Evolutionary conservation across 164 flowering plant genomes (phyloP).

Genomic region (Kingdonia uniflora): DNA sequence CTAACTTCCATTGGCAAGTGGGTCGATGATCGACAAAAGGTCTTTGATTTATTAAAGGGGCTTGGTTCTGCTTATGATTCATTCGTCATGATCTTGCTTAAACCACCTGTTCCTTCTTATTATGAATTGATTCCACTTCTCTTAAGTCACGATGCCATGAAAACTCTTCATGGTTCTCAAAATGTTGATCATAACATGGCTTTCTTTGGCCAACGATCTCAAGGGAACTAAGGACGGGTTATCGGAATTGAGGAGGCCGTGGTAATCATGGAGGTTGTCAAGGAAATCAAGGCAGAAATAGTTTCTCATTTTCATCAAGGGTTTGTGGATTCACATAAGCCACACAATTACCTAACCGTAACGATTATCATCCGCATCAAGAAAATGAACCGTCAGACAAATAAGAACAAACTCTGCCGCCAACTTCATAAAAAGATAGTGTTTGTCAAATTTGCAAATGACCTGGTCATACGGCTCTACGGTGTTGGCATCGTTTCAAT

Average conservation of each 20-base stretch:
- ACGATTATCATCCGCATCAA: background rate
- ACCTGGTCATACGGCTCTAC: background rate
- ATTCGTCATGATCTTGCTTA: background rate
- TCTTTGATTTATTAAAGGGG: background rate
- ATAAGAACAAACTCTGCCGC: background rate
- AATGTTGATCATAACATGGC: background rate
- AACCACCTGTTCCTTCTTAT: background rate
- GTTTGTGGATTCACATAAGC: background rate
- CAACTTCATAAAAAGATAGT: background rate
- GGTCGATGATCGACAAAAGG: background rate
- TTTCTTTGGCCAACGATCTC: background rate
- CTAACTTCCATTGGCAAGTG: slow-evolving; percentile 1
- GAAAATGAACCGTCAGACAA: background rate
- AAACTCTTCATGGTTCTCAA: background rate
- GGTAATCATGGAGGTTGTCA: background rate
- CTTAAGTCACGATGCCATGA: background rate
- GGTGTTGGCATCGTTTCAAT: background rate
- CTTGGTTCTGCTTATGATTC: background rate
- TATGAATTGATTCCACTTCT: background rate
- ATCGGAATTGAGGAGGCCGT: background rate
- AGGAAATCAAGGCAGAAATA: background rate
- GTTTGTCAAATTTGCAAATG: background rate
- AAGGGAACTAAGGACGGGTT: background rate
- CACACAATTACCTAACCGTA: background rate
- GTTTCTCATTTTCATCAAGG: background rate